Base-by-base conservation (phyloP, 164 flowering plant genomes). In the Tetracentron sinense region DNA sequence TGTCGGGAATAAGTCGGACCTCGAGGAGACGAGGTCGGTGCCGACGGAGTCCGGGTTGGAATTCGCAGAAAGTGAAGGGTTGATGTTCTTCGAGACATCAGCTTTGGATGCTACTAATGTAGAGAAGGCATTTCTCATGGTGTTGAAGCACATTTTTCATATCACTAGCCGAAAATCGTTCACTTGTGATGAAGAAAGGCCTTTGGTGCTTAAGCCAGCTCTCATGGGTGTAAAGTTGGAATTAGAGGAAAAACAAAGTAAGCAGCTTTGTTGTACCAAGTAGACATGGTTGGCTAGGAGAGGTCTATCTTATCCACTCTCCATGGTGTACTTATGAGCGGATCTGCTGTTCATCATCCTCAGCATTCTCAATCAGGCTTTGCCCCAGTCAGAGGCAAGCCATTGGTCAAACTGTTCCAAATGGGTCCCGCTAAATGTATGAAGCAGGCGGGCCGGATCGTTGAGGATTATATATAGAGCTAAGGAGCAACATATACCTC, bases 221-320 rank as follows among this genome's bases (percentile, higher is more conserved):
- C 33, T 65, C 62, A 47, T 30, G 22, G 69, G 56, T 30, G 31
- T 25, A 16, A 57, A 44, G 47, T 26, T 65, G 62, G 62, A 58
- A 6, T 50, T 49, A 28, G 35, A 23, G 6, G 54, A 49, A 15
- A 52, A 51, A 49, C 55, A 11, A 20, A 7, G n/a, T 1, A 14
- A 22, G 23, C 20, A 58, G 14, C 16, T 62, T 6, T 57, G 62
- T 35, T 65, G 69, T 22, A 17, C 60, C 26, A n/a, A 60, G 33
- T 52, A 60, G 28, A 29, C 16, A 27, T 11, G 14, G 27, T n/a
- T n/a, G n/a, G n/a, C n/a, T n/a, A n/a, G n/a, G n/a, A n/a, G n/a
- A n/a, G n/a, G n/a, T n/a, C n/a, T n/a, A n/a, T n/a, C n/a, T n/a
- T n/a, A n/a, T n/a, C n/a, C n/a, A n/a, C n/a, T n/a, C n/a, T n/a